These are phyloP conservation scores for Dioscorea dumetorum DNA, from an alignment of 106 monocot genomes.

Conservation along the genomic window DNA sequence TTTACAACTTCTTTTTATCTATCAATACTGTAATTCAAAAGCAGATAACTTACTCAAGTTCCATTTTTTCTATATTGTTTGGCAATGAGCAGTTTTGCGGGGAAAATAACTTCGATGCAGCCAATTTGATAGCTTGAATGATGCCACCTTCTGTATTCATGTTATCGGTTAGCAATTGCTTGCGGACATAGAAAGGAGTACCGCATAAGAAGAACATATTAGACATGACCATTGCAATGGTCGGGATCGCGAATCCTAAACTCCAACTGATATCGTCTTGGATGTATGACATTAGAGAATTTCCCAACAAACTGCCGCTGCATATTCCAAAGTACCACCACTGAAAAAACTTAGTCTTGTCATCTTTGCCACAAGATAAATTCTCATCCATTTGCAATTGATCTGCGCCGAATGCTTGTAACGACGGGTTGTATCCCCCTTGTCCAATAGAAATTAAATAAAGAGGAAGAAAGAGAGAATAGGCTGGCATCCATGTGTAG, in stretches of 20 bases:
- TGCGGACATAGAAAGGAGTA: conserved; percentile 42
- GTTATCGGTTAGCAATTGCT: conserved; percentile 12
- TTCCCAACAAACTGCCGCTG: conserved; percentile 79
- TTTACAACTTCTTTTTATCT: background rate
- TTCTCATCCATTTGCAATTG: conserved; percentile 52
- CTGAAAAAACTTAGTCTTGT: conserved; percentile 57
- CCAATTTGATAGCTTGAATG: conserved; percentile 16
- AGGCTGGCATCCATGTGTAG: conserved; percentile 54
- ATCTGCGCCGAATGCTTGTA: conserved; percentile 98
- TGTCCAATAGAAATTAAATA: conserved; percentile 86
- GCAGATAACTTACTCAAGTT: conserved; percentile 57
- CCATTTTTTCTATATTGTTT: conserved; percentile 22
- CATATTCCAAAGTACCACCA: conserved; percentile 99
- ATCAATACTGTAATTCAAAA: too few relatives aligned
- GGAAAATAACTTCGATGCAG: conserved; percentile 1
- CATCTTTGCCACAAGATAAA: conserved; percentile 10
- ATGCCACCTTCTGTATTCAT: conserved; percentile 13
- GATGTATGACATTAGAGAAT: conserved; percentile 76
- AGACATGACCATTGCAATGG: conserved; percentile 55
- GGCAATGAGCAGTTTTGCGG: conserved; percentile 19
- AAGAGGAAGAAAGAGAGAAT: conserved; percentile 70
- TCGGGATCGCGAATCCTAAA: conserved; percentile 70
- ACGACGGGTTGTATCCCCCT: conserved; percentile 82
- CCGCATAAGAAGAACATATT: conserved; percentile 46
- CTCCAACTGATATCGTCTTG: conserved; percentile 84